Base-by-base conservation (phyloP, 805 yeast genomes). In the Wickerhamomyces pijperi region DNA sequence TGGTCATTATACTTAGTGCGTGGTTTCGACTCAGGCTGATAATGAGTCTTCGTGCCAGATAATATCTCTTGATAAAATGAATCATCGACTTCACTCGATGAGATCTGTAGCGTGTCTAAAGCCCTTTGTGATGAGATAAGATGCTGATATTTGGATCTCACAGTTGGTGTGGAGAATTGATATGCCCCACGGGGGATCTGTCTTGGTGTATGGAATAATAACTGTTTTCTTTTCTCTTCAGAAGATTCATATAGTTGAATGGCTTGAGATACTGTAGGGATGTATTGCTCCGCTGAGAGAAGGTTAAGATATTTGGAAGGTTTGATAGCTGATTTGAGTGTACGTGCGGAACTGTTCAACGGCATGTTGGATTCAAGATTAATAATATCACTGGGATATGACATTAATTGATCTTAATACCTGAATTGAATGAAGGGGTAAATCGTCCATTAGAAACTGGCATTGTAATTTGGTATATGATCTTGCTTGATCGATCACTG, bases 101-200 rank as follows among this genome's bases (percentile, higher is more conserved):
- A 61, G 8, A 88, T 56, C 0, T 81, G 81, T 19, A 90, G 61
- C 45, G 80, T 85, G 1, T 53, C 50, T 33, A 85, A 50, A 0
- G 94, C 92, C 0, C 60, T 59, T 0, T 67, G 67, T 17, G 88
- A 78, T 0, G 78, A 70, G 14, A 79, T 59, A 19, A 86, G 49
- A 42, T 76, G 72, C 47, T 62, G 57, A 52, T 76, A 70, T 48
- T 63, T 61, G 42, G 69, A 66, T 43, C 88, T 58, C 23, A 49
- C 50, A 34, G 76, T 82, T 0, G 98, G 97, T 2, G 69, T 48
- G 1, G 82, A 69, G 69, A 75, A 90, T 2, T 92, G 75, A 54
- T 69, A 90, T 19, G 78, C 76, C 3, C 95, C 94, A 2, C 64
- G 51, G 20, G 42, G n/a, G 12, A 77, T 63, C 4, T 56, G 55